Evolutionary conservation across 2,329 filamentous ascomycete genomes (phyloP), one percentile per base, ranked within the genome.

Genomic region (Stagonosporopsis cucurbitacearum): DNA sequence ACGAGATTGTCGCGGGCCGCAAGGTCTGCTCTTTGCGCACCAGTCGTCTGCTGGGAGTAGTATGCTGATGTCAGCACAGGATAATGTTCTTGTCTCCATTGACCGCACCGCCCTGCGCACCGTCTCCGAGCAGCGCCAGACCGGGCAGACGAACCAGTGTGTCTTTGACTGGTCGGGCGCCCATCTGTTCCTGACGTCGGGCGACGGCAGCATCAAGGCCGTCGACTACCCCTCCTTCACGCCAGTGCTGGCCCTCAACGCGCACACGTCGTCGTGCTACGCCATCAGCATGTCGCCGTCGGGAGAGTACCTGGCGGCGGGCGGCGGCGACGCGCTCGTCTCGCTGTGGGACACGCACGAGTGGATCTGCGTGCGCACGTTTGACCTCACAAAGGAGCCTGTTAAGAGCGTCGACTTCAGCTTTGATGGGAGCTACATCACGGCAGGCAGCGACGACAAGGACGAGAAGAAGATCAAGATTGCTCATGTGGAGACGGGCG

Each of bases 281-380:
- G 83, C 86, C 8, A 82, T 86, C 12, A 87, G 88, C 59, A 78
- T 92, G 66, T 89, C 90, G 60, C 89, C 90, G 0, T 86, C 84
- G 40, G 90, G 87, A 36, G 82, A 86, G 37, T 89, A 87, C 68
- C 79, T 94, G 40, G 90, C 90, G 0, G 89, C 89, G 0, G 90
- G 90, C 26, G 89, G 89, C 9, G 86, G 87, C 9, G 90, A 94
- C 68, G 89, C 88, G 1, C 83, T 91, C 46, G 88, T 93, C 62
- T 82, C 88, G 5, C 79, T 94, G 3, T 94, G 90, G 88, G 89
- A 93, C 67, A 92, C 90, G 3, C 82, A 82, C 36, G 87, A 90
- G 63, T 92, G 89, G 88, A 85, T 90, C 52, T 92, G 89, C 69
- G 84, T 88, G 67, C 83, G 87, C 57, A 91, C 89, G 1, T 80